Conservation (phyloP, 352 stramenopile genomes). For the Pythium oligandrum region DNA sequence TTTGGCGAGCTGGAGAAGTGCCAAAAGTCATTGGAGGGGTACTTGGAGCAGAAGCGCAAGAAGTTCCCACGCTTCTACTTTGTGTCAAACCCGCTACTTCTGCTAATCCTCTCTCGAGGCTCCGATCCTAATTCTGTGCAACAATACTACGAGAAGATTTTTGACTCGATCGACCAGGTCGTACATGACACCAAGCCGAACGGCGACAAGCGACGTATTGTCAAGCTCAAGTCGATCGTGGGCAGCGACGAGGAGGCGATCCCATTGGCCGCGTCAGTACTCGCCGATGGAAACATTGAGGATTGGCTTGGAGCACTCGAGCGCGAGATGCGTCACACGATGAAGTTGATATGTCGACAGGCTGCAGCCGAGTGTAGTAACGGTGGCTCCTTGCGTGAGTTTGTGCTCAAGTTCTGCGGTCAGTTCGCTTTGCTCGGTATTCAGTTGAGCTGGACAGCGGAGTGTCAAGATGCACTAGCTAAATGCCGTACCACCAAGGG, state of each 20-base stretch:
- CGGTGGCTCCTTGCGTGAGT: conserved; percentile 44
- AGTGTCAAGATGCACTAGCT: conserved; percentile 66
- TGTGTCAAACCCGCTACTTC: conserved; percentile 86
- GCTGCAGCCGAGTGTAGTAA: conserved; percentile 46
- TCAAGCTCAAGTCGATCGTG: conserved; percentile 70
- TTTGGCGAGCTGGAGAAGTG: conserved; percentile 90
- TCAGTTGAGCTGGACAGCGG: conserved; percentile 72
- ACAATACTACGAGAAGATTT: conserved; percentile 88
- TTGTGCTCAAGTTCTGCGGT: conserved; percentile 65
- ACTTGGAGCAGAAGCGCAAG: conserved; percentile 89
- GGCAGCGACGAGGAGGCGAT: conserved; percentile 77
- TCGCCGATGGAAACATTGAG: conserved; percentile 77
- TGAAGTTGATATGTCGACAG: conserved; percentile 62
- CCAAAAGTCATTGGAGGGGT: conserved; percentile 89
- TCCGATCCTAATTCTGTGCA: conserved; percentile 74
- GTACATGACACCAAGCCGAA: conserved; percentile 44
- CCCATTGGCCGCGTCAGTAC: conserved; percentile 40
- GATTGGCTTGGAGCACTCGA: conserved; percentile 74
- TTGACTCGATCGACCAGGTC: conserved; percentile 75
- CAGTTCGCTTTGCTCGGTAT: conserved; percentile 77
- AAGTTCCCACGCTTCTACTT: conserved; percentile 93
- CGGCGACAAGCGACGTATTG: conserved; percentile 52
- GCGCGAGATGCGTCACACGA: conserved; percentile 60
- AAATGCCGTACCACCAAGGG: conserved; percentile 80
- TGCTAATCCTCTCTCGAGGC: conserved; percentile 86